phyloP scores from a whole-genome alignment of 805 yeast genomes.

The Debaryomyces maramus region DNA sequence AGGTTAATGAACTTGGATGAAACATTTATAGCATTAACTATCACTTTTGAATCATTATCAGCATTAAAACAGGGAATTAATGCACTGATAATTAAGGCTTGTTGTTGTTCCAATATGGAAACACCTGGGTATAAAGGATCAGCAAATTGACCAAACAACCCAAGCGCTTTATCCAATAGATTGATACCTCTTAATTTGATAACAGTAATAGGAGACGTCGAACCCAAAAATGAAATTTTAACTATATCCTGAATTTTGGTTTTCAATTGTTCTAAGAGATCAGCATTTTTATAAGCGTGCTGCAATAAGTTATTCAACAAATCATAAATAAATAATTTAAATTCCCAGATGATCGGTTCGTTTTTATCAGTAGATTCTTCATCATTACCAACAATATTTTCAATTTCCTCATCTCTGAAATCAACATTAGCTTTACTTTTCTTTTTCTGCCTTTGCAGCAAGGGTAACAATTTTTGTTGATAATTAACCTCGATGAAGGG shows the following conservation, averaged over 20 bases:
- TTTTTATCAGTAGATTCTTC: constrained; percentile 43
- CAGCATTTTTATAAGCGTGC: constrained; percentile 37
- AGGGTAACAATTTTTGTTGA: constrained; percentile 42
- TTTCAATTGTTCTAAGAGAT: constrained; percentile 42
- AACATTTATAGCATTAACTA: constrained; percentile 74
- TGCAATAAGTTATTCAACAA: constrained; percentile 44
- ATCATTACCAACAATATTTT: constrained; percentile 38
- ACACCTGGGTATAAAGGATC: constrained; percentile 75
- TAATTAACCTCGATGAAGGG: constrained; percentile 39
- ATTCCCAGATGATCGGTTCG: constrained; percentile 60
- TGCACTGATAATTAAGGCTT: constrained; percentile 91
- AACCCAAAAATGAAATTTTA: constrained; percentile 75
- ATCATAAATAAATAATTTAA: constrained; percentile 49
- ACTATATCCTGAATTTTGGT: constrained; percentile 62
- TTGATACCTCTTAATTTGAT: constrained; percentile 66
- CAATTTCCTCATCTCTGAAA: constrained; percentile 43
- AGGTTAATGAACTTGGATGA: constrained; percentile 68
- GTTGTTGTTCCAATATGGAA: constrained; percentile 83
- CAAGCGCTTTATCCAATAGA: constrained; percentile 63
- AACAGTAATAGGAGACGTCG: constrained; percentile 65
- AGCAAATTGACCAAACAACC: constrained; percentile 55
- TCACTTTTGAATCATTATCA: constrained; percentile 71
- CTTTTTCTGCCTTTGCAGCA: constrained; percentile 40
- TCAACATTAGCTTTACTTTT: constrained; percentile 22
- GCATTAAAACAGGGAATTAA: constrained; percentile 79